Percentiles rank a stretch among this genome's conserved stretches.
Evolutionary conservation across 805 yeast species (phyloP).

Genomic region (Saccharomycopsis fodiens): DNA sequence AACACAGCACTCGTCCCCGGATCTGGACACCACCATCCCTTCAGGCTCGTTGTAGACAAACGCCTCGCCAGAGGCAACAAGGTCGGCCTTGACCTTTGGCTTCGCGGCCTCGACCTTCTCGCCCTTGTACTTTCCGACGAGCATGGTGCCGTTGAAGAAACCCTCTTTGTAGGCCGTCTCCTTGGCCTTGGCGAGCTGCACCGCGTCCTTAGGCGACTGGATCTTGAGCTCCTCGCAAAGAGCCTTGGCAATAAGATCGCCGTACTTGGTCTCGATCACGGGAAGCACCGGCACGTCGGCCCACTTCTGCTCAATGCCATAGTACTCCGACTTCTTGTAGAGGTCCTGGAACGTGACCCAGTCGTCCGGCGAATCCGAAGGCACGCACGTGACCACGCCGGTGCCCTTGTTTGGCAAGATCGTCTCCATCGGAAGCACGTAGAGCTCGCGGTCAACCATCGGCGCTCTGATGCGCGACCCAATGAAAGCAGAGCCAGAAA

Average conservation of each 20-base stretch:
- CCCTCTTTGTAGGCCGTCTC: conserved; percentile 96
- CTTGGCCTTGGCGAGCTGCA: conserved; percentile 84
- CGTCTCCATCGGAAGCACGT: conserved; percentile 96
- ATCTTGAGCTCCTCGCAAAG: conserved; percentile 84
- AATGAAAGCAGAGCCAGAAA: conserved; percentile 67
- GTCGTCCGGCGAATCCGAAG: conserved; percentile 99
- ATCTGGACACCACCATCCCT: conserved; percentile 79
- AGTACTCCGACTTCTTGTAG: conserved; percentile 83
- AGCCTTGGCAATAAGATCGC: conserved; percentile 79
- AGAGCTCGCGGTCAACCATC: conserved; percentile 53
- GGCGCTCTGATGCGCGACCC: conserved; percentile 90
- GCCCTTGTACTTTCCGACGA: conserved; percentile 76
- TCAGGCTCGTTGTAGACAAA: conserved; percentile 95
- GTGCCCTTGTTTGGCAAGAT: conserved; percentile 94
- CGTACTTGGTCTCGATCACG: conserved; percentile 76
- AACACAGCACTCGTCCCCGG: conserved; percentile 95
- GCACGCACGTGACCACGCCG: conserved; percentile 98
- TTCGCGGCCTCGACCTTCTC: conserved; percentile 88
- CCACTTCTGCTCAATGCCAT: conserved; percentile 82
- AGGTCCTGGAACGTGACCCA: conserved; percentile 80
- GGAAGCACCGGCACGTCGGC: conserved; percentile 66
- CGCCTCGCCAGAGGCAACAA: conserved; percentile 71
- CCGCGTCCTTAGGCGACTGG: conserved; percentile 87
- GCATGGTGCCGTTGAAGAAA: conserved; percentile 81
- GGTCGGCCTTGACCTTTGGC: conserved; percentile 74